Conservation (phyloP, 2,329 filamentous ascomycete genomes). For the Phyllosticta citrichinensis region DNA sequence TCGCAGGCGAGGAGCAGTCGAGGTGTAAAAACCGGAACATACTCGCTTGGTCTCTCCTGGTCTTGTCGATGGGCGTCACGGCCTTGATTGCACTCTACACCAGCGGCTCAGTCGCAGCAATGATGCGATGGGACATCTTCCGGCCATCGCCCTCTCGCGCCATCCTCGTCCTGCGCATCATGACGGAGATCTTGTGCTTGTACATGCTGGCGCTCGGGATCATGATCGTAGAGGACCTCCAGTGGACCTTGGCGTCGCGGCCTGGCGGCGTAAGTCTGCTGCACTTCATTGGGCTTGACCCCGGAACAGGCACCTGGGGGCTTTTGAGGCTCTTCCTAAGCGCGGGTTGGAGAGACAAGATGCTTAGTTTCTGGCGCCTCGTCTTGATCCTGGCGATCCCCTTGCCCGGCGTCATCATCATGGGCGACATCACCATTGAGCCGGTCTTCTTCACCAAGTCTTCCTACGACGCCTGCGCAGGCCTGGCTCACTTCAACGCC, state of each 20-base stretch:
- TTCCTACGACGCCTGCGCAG: background rate
- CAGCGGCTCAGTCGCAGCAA: constrained; percentile 1
- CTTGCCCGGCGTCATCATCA: constrained; percentile 1
- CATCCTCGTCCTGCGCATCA: constrained; percentile 5
- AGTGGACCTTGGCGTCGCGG: constrained; percentile 4
- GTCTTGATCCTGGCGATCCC: constrained; percentile 1
- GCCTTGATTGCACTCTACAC: constrained; percentile 1
- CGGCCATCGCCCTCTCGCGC: background rate
- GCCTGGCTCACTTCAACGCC: constrained; percentile 2
- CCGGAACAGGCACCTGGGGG: constrained; percentile 2
- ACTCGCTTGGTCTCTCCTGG: background rate
- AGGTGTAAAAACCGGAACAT: background rate
- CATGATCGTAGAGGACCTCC: constrained; percentile 2
- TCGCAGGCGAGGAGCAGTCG: too few relatives aligned
- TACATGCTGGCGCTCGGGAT: constrained; percentile 1
- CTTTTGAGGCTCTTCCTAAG: background rate
- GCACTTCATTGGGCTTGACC: background rate
- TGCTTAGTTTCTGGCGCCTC: background rate
- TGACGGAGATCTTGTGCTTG: constrained; percentile 1
- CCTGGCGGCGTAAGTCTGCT: background rate
- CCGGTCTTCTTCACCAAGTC: constrained; percentile 3
- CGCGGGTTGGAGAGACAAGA: constrained; percentile 3
- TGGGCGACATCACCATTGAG: constrained; percentile 5
- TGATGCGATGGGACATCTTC: constrained; percentile 3
- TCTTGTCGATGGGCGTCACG: background rate